Evolutionary conservation across 495 filamentous ascomycete species (phyloP), one percentile per base, ranked within the genome.

Genomic region (Penicillium subrubescens): DNA sequence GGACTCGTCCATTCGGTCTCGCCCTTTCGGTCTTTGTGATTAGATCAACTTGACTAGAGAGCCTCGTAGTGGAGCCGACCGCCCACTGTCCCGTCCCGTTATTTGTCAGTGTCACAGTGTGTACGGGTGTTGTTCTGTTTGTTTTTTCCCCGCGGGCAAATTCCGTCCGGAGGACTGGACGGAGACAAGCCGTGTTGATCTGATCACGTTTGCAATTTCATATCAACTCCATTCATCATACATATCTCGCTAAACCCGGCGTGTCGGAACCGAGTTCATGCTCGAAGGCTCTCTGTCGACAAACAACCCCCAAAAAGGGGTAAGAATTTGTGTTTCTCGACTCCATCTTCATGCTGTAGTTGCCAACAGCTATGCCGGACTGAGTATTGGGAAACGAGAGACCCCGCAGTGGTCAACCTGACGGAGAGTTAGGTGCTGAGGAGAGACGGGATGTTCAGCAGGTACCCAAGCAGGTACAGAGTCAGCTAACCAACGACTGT

Each of bases 31-130:
- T 3, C 4, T n/a, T 33, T 27, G 35, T 25, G 50, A 44, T 1
- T 4, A 31, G 48, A 46, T 34, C 43, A 58, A 53, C 62, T 57
- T 55, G 62, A 60, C 37, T 27, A 34, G n/a, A 33, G 66, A 65
- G 66, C 66, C 66, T 68, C 62, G 62, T 59, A 43, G 46, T 65
- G 66, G 62, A 60, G 57, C 4, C 27, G 17, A n/a, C 44, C 5
- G 37, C 31, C 31, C 31, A 17, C 37, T 27, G 21, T 33, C 33
- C 34, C 7, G n/a, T 23, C 37, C 37, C 37, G 61, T 33, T 8
- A 63, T 59, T 63, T 23, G 61, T 17, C 17, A 39, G 7, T 41
- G 27, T 41, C 52, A 41, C n/a, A 2, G 48, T 11, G 48, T 33
- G n/a, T n/a, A n/a, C n/a, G n/a, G n/a, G n/a, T n/a, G 25, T 23